These are phyloP conservation scores for Pichia sp. DNA, from an alignment of 1,139 yeast genomes.

Conservation along the genomic window DNA sequence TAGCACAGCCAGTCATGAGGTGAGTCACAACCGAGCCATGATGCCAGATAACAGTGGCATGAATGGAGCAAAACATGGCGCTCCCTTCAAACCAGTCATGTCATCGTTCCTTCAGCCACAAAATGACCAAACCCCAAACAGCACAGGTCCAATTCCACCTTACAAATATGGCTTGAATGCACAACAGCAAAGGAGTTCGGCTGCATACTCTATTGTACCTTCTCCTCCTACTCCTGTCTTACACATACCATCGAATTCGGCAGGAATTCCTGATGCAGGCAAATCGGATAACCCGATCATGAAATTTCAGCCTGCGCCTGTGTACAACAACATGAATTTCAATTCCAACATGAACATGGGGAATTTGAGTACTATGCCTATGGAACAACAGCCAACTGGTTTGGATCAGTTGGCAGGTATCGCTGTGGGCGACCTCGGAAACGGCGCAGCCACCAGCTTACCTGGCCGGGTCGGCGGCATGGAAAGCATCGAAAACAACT, in stretches of 20 bases:
- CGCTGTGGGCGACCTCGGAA: background rate
- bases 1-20: too few relatives aligned
- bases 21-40: background rate
- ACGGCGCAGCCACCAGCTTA: background rate
- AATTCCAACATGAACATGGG: background rate
- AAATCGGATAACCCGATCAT: background rate
- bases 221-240: constrained; percentile 13
- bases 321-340: background rate
- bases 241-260: background rate
- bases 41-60: background rate
- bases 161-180: background rate
- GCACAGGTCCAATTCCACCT: background rate
- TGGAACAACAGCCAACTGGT: background rate
- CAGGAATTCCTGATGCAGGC: background rate
- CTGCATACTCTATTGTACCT: background rate
- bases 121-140: background rate
- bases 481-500: constrained; percentile 8
- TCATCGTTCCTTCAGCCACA: background rate
- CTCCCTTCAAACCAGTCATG: constrained; percentile 1
- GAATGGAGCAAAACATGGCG: constrained; percentile 7
- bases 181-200: background rate
- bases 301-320: background rate
- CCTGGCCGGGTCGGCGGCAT: background rate
- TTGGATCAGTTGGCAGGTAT: background rate
- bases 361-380: background rate